Base-by-base conservation (phyloP, 148 eudicot genomes). In the Mesembryanthemum crystallinum region DNA sequence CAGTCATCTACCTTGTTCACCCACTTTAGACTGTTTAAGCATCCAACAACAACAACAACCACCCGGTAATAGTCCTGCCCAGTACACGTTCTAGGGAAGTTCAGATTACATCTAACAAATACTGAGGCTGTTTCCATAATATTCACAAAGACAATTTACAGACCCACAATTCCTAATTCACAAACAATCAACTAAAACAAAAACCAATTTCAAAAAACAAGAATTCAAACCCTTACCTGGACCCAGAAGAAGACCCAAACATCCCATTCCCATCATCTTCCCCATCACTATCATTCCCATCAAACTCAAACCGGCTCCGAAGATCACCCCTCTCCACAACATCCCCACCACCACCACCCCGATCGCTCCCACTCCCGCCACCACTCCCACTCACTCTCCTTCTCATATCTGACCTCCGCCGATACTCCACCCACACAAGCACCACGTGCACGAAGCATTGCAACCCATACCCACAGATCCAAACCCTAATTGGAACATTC, bases 381-480 rank as follows among this genome's bases (percentile, higher is more conserved):
- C 62, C 66, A 42, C 71, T 52, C 5, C 58, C 75, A 55, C 49
- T 20, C 23, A 45, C 74, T 21, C 86, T 76, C 74, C 85, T 73
- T 81, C 85, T 59, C 66, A 32, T 2, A 2, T 3, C 42, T 51
- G 68, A 23, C 75, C 98, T 67, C 82, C 89, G 78, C 67, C 83
- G 76, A 23, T 85, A 92, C 86, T 92, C 98, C 27, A 78, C 35
- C 96, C 93, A 90, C 63, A 94, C 98, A 74, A 92, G 73, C 47
- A 86, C 84, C 24, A 90, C 97, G 52, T 94, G 98, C 39, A 92
- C 88, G 74, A 83, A 29, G 58, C 97, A 94, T 90, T 94, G 98
- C 58, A 82, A 27, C 8, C 87, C 91, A 54, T 94, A 94, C 32
- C 96, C 96, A 47, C 86, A 80, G 32, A 94, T 84, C 98, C 98